Conservation (phyloP, 164 flowering plant species). For the Macadamia tetraphylla region DNA sequence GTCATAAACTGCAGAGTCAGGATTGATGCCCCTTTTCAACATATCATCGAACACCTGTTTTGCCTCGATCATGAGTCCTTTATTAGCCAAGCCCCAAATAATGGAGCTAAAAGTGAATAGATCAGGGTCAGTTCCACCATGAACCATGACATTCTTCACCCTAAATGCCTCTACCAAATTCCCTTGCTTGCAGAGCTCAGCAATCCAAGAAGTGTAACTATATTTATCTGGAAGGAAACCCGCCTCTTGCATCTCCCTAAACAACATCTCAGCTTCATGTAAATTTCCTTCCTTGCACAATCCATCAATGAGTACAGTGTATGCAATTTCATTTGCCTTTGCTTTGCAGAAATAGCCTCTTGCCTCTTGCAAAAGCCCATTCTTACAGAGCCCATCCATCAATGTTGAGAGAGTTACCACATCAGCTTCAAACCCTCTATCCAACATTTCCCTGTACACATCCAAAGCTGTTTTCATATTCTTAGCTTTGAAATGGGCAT, state of each 20-base stretch:
- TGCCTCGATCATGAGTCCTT: slow-evolving; percentile 42
- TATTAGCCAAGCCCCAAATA: slow-evolving; percentile 32
- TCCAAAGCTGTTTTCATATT: slow-evolving; percentile 22
- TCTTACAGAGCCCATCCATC: slow-evolving; percentile 35
- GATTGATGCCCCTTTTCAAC: slow-evolving; percentile 29
- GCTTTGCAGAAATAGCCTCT: slow-evolving; percentile 20
- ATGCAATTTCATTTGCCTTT: slow-evolving; percentile 29
- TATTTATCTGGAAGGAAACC: slow-evolving; percentile 34
- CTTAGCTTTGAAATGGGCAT: slow-evolving; percentile 35
- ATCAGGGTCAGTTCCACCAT: slow-evolving; percentile 26
- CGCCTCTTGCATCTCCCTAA: slow-evolving; percentile 28
- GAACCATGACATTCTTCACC: slow-evolving; percentile 32
- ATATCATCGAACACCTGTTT: slow-evolving; percentile 33
- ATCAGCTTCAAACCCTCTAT: slow-evolving; percentile 31
- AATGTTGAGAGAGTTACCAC: slow-evolving; percentile 25
- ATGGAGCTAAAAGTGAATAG: slow-evolving; percentile 32
- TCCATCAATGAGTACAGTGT: slow-evolving; percentile 34
- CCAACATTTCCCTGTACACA: slow-evolving; percentile 20
- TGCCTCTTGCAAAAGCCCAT: slow-evolving; percentile 29
- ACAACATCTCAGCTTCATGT: slow-evolving; percentile 22
- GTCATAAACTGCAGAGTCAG: slow-evolving; percentile 27
- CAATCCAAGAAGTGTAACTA: slow-evolving; percentile 31
- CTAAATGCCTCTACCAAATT: slow-evolving; percentile 34
- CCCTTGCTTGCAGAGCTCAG: slow-evolving; percentile 28
- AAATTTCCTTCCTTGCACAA: slow-evolving; percentile 29